Evolutionary conservation across 2,329 filamentous ascomycete genomes (phyloP).

Genomic region (Ophiostoma sp.): DNA sequence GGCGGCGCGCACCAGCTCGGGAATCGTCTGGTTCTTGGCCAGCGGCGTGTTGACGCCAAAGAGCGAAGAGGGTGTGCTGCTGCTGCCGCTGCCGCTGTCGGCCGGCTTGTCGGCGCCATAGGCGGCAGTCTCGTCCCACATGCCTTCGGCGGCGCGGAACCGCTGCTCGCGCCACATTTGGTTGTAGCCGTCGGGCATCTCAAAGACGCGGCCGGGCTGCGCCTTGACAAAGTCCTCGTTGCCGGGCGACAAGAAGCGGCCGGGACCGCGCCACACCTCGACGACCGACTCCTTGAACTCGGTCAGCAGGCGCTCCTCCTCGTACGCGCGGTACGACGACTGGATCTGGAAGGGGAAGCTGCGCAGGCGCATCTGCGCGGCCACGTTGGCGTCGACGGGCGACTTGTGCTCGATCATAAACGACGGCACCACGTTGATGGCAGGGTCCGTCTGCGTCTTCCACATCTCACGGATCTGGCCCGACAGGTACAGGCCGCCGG

Average conservation of each 20-base stretch:
- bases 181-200: constrained; percentile 96
- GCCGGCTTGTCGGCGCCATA: constrained; percentile 39
- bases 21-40: constrained; percentile 72
- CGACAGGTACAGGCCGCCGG: constrained; percentile 86
- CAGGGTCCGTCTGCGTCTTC: constrained; percentile 46
- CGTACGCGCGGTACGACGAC: constrained; percentile 70
- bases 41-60: constrained; percentile 30
- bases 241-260: constrained; percentile 56
- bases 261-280: constrained; percentile 82
- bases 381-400: constrained; percentile 77
- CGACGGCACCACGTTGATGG: constrained; percentile 66
- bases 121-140: constrained; percentile 82
- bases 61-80: neutral
- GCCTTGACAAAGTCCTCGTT: constrained; percentile 72
- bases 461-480: constrained; percentile 80
- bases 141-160: constrained; percentile 77
- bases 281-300: constrained; percentile 98
- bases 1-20: constrained; percentile 71
- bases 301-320: constrained; percentile 88
- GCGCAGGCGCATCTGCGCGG: constrained; percentile 69
- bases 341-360: constrained; percentile 58
- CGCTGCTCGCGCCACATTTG: constrained; percentile 88
- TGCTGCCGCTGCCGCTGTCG: constrained; percentile 30
- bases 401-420: constrained; percentile 85
- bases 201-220: constrained; percentile 79